Base-by-base conservation (phyloP, 768 basidiomycete species). In the Hericium alpestre region DNA sequence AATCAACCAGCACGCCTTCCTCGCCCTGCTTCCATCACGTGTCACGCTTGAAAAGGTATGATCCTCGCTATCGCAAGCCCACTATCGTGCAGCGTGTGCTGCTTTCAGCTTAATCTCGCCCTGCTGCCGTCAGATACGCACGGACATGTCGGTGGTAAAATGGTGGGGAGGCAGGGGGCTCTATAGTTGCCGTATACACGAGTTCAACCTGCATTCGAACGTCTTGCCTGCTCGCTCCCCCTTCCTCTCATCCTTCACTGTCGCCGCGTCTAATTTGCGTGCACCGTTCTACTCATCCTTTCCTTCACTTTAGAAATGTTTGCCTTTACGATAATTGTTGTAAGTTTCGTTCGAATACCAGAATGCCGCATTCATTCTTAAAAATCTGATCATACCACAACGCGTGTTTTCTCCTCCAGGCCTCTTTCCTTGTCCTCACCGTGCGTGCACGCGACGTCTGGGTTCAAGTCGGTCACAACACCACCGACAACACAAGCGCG, bases 401-500 rank as follows among this genome's bases (percentile, higher is more conserved):
- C n/a, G 9, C 16, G 37, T 39, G 37, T 38, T 57, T 38, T 46
- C 43, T 11, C 15, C 16, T 55, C 32, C 38, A 63, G 61, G n/a
- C 51, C 13, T 53, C 61, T 51, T 53, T 52, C 15, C 39, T 55
- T 63, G 13, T 65, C 58, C 47, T 65, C 59, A 8, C 59, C 39
- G 51, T 27, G 1, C 16, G 62, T 47, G 77, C 79, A 7, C 71
- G 74, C 64, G 66, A 66, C 48, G 68, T 80, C 41, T 69, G 74
- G 41, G 69, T 79, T 52, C 73, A 72, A 9, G 77, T 79, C 27
- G 68, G 68, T 38, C 77, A 76, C 12, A 79, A 77, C 63, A 75
- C 73, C 20, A 73, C 76, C 9, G 65, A 63, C 53, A 72, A 81
- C 56, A 70, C 73, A 3, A 71, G 67, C 20, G 67, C 69, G 16